phyloP scores from a whole-genome alignment of 345 rosid species.

The Garcia nutans region DNA sequence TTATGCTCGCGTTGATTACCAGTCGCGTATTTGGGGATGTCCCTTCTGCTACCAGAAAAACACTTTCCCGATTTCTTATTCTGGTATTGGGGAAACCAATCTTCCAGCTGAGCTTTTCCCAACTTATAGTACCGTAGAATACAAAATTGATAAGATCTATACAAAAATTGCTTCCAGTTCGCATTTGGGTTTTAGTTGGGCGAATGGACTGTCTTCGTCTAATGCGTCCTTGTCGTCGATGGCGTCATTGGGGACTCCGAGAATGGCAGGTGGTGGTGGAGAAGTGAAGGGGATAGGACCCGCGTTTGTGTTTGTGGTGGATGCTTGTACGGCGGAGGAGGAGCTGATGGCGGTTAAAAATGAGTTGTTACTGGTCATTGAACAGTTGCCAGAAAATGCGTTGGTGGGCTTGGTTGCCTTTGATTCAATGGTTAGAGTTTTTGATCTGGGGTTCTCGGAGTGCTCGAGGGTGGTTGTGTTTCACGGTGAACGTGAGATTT shows the following conservation, averaged over 20 bases:
- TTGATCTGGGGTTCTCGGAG: conserved; percentile 73
- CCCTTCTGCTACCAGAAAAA: conserved; percentile 70
- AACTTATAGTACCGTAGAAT: conserved; percentile 83
- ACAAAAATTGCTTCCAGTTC: conserved; percentile 12
- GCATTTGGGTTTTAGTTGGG: conserved; percentile 18
- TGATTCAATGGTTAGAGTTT: conserved; percentile 83
- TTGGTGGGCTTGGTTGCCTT: conserved; percentile 69
- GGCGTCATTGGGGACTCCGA: conserved; percentile 37
- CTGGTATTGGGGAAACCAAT: conserved; percentile 70
- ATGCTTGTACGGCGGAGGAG: conserved; percentile 62
- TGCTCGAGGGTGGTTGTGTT: conserved; percentile 70
- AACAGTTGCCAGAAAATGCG: conserved; percentile 76
- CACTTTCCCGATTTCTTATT: conserved; percentile 71
- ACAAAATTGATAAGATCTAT: conserved; percentile 28
- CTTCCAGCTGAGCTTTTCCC: conserved; percentile 99
- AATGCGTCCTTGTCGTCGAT: conserved; percentile 47
- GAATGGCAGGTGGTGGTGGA: conserved; percentile 21
- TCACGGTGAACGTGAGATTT: conserved; percentile 73
- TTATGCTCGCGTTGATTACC: conserved; percentile 86
- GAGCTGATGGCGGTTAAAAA: conserved; percentile 70
- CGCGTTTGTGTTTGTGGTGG: conserved; percentile 85
- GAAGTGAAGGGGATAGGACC: conserved; percentile 49
- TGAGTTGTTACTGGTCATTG: conserved; percentile 69
- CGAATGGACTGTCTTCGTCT: conserved; percentile 40
- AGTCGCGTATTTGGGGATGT: conserved; percentile 81